phyloP scores from a whole-genome alignment of 75 land plant species.

The Pinus albicaulis region DNA sequence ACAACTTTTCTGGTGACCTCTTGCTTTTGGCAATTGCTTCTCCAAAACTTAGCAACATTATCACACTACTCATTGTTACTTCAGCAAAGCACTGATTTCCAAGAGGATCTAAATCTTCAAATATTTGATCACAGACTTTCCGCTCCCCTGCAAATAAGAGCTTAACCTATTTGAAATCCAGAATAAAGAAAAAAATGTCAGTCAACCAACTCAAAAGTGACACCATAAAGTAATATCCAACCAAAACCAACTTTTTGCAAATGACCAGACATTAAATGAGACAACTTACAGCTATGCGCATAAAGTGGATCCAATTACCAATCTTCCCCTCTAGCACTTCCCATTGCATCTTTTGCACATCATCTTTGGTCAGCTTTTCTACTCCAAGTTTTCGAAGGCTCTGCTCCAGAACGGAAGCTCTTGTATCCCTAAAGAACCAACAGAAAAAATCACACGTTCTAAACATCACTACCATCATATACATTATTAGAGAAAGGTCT shows the following conservation, averaged over 20 bases:
- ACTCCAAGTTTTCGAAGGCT: slow-evolving; percentile 88
- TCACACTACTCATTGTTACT: slow-evolving; percentile 70
- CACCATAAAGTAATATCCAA: background rate
- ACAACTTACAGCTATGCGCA: slow-evolving; percentile 82
- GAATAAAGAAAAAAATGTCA: background rate
- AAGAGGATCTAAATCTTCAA: slow-evolving; percentile 61
- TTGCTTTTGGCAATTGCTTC: slow-evolving; percentile 93
- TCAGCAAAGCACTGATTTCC: slow-evolving; percentile 82
- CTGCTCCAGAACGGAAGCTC: slow-evolving; percentile 71
- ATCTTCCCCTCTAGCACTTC: slow-evolving; percentile 89
- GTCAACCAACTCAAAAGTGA: background rate
- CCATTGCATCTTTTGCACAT: slow-evolving; percentile 94
- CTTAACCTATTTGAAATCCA: slow-evolving; percentile 63
- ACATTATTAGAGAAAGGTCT: too few species aligned
- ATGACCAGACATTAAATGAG: slow-evolving; percentile 14
- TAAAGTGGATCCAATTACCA: slow-evolving; percentile 88
- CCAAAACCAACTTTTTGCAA: background rate
- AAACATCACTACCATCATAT: too few species aligned
- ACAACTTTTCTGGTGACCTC: slow-evolving; percentile 92
- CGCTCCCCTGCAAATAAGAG: slow-evolving; percentile 77
- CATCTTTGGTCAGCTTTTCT: slow-evolving; percentile 86
- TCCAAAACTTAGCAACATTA: slow-evolving; percentile 83
- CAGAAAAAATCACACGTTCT: background rate
- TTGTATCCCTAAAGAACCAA: slow-evolving; percentile 52
- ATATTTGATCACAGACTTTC: slow-evolving; percentile 87